Evolutionary conservation across 2,329 filamentous ascomycete species (phyloP).

Genomic region (Aureobasidium sp.): DNA sequence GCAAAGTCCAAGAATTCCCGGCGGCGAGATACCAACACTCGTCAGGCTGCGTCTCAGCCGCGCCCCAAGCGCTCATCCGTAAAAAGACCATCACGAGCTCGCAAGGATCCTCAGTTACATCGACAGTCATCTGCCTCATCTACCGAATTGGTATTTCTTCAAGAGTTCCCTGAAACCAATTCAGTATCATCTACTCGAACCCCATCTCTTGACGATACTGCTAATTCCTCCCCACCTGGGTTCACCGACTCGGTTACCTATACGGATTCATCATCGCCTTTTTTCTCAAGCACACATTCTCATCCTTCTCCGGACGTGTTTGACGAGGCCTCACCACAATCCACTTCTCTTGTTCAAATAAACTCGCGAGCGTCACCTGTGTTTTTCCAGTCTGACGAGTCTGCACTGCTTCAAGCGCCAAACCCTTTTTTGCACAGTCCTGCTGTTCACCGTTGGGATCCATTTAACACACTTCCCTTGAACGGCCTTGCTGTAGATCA

Average conservation of each 20-base stretch:
- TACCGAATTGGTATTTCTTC: constrained; percentile 8
- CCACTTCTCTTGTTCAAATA: background rate
- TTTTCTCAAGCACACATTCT: background rate
- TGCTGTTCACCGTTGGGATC: constrained; percentile 10
- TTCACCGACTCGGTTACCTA: background rate
- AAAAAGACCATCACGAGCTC: constrained; percentile 11
- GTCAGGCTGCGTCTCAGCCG: constrained; percentile 14
- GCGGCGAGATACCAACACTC: constrained; percentile 13
- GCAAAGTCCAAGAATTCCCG: background rate
- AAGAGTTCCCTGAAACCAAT: background rate
- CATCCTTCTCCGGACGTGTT: background rate
- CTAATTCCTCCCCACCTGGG: background rate
- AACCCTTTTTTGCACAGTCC: constrained; percentile 6
- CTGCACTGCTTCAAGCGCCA: background rate
- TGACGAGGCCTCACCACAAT: background rate
- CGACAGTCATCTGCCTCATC: constrained; percentile 11
- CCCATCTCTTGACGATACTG: background rate
- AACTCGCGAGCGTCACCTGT: constrained; percentile 1
- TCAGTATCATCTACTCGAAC: background rate
- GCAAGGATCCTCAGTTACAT: background rate
- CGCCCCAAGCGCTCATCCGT: constrained; percentile 1
- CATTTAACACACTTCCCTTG: constrained; percentile 10
- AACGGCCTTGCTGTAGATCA: constrained; percentile 10
- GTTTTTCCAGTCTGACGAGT: background rate
- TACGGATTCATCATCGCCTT: constrained; percentile 2